Evolutionary conservation across 2,329 filamentous ascomycete species (phyloP), one percentile per base, ranked within the genome.

Genomic region (Trichophyton mentagrophytes): DNA sequence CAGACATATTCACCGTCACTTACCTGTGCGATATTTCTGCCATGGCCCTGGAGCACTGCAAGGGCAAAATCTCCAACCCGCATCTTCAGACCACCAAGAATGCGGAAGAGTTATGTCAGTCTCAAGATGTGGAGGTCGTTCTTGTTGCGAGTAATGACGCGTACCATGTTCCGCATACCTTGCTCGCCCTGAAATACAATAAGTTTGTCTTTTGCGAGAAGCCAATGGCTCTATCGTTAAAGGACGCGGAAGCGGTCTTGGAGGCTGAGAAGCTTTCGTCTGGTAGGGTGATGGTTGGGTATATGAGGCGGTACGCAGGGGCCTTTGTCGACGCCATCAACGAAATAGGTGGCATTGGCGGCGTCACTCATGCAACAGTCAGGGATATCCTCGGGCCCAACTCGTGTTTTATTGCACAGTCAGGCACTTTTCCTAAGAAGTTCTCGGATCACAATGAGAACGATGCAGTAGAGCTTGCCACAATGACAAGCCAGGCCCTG

Each of bases 141-240:
- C 67, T 84, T 51, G 73, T 82, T 42, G 69, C 74, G 36, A 82
- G 74, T 36, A 71, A 73, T 1, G 76, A 83, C 63, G 78, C 76
- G 2, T 81, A 73, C 61, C 82, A 84, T 65, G 73, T 72, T 2
- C 64, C 70, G 80, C 57, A 82, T 46, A 74, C 74, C 0, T 71
- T 83, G 3, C 61, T 77, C 0, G 80, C 79, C 0, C 72, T 85
- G 9, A 27, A 33, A 33, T 51, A 62, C 51, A 58, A 58, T 22
- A 62, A 85, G 67, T 72, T 77, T 64, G 78, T 79, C 2, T 74
- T 85, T 27, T 69, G 85, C 1, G 83, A 85, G 68, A 85, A 85
- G 65, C 82, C 82, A 0, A 66, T 81, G 15, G 73, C 81, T 0
- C 66, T 84, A 1, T 77, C 71, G 3, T 67, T 78, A 6, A 71